A percentile compares a stretch with the other conserved stretches of the same genome.
These are phyloP conservation scores for Penicillium roqueforti DNA, from an alignment of 495 filamentous ascomycete genomes.

Conservation along the genomic window DNA sequence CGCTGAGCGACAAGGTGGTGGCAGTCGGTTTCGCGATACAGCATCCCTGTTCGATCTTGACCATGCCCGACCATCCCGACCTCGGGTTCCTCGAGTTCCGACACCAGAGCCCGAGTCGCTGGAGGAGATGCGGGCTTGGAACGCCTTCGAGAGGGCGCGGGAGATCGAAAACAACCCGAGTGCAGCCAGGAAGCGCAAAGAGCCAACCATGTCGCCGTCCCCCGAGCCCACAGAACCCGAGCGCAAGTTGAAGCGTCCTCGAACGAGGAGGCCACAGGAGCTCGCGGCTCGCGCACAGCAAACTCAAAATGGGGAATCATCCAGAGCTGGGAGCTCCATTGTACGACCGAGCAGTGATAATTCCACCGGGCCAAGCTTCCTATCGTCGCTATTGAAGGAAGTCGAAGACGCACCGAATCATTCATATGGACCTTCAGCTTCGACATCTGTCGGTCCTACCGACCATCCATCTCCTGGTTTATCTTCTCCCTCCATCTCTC, in stretches of 20 bases:
- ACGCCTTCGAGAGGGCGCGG: slow-evolving; percentile 77
- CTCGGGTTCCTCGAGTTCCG: slow-evolving; percentile 42
- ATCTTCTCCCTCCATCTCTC: slow-evolving; percentile 72
- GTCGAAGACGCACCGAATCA: slow-evolving; percentile 67
- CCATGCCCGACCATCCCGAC: slow-evolving; percentile 41
- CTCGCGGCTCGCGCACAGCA: slow-evolving; percentile 40
- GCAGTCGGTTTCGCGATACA: slow-evolving; percentile 63
- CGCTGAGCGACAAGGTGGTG: slow-evolving; percentile 73
- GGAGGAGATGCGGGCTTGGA: slow-evolving; percentile 83
- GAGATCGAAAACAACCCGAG: slow-evolving; percentile 56
- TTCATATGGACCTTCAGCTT: slow-evolving; percentile 43
- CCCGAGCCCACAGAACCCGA: slow-evolving; percentile 60
- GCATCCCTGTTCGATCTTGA: slow-evolving; percentile 49
- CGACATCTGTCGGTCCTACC: slow-evolving; percentile 39
- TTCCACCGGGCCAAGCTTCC: slow-evolving; percentile 57
- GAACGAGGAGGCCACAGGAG: slow-evolving; percentile 57
- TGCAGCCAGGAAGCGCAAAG: slow-evolving; percentile 67
- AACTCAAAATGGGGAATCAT: slow-evolving; percentile 46
- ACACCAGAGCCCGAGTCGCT: slow-evolving; percentile 61
- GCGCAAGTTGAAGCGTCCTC: slow-evolving; percentile 78
- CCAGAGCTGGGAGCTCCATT: slow-evolving; percentile 34
- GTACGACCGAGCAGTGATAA: slow-evolving; percentile 31
- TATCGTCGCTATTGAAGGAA: slow-evolving; percentile 79
- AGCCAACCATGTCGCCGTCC: slow-evolving; percentile 68
- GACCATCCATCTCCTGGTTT: slow-evolving; percentile 50